Evolutionary conservation across 2,329 filamentous ascomycete genomes (phyloP), one percentile per base, ranked within the genome.

Genomic region (Chaetomium strumarium): DNA sequence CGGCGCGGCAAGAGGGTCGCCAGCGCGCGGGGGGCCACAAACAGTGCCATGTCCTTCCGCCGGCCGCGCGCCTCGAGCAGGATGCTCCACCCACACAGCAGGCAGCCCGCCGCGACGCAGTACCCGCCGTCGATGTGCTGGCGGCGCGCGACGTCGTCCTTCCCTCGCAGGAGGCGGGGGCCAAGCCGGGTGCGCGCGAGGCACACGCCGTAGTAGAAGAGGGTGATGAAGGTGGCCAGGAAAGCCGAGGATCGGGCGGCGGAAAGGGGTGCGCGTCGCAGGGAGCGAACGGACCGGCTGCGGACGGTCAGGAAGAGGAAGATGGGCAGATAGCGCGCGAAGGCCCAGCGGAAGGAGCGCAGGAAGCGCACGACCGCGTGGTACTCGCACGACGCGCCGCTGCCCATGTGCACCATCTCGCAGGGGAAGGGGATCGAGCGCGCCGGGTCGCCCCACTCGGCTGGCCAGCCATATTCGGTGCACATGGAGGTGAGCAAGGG

Each of bases 151-250:
- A 67, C 67, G 55, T 80, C 75, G n/a, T n/a, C n/a, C n/a, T n/a
- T n/a, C 16, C 65, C 72, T n/a, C 81, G 78, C 20, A 91, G 71
- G 12, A 92, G 19, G 33, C 66, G 78, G 0, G 90, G 90, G 0
- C 89, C 89, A 7, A 93, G 55, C 11, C 87, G 78, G 1, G 84
- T 90, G 41, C 90, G 80, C 6, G 82, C 76, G 0, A 95, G 79
- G 65, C 90, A 95, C 3, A 95, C 86, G 29, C 86, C 84, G 66
- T 95, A 95, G 72, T 91, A 95, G 67, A 92, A 93, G 11, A 90
- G 71, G 1, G 81, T 75, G 58, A 95, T 86, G 67, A 92, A 95
- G 0, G 82, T 72, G 3, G 83, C 88, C 1, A 95, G 76, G 66
- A 95, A 93, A 1, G 85, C 77, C 0, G 88, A 90, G 5, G 87